Percentiles rank a stretch among this genome's conserved stretches.
Evolutionary conservation across 768 basidiomycete genomes (phyloP).

Genomic region (Termitomyces sp.): DNA sequence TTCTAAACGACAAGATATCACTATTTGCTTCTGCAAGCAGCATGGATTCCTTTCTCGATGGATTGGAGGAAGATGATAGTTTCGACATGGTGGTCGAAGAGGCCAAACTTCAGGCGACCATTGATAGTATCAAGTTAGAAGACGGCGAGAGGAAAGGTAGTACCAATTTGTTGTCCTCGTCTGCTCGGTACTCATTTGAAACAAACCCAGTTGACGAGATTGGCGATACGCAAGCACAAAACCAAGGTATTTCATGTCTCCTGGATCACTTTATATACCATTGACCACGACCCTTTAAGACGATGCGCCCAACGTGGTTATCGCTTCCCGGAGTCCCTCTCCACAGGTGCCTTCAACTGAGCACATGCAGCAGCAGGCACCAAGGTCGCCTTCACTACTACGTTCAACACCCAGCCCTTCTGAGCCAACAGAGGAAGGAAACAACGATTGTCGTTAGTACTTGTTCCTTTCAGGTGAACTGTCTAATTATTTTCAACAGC

Average conservation of each 20-base stretch:
- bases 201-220: neutral
- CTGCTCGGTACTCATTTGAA: neutral
- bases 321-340: neutral
- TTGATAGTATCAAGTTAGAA: constrained; percentile 14
- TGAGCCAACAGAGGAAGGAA: neutral
- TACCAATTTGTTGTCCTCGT: neutral
- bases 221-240: neutral
- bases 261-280: neutral
- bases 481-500: neutral
- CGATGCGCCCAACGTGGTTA: neutral
- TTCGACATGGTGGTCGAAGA: constrained; percentile 33
- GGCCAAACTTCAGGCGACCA: constrained; percentile 22
- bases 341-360: neutral
- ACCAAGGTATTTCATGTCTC: constrained; percentile 1
- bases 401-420: constrained; percentile 1
- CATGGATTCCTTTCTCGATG: constrained; percentile 33
- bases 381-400: neutral
- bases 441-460: neutral
- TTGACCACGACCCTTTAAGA: constrained; percentile 2
- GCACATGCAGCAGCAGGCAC: neutral
- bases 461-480: neutral
- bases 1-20: constrained; percentile 52
- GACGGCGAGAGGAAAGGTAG: constrained; percentile 6
- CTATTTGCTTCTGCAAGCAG: constrained; percentile 36
- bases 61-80: constrained; percentile 38